These are phyloP conservation scores for Epichloe festucae DNA, from an alignment of 2,329 filamentous ascomycete species.

Conservation along the genomic window DNA sequence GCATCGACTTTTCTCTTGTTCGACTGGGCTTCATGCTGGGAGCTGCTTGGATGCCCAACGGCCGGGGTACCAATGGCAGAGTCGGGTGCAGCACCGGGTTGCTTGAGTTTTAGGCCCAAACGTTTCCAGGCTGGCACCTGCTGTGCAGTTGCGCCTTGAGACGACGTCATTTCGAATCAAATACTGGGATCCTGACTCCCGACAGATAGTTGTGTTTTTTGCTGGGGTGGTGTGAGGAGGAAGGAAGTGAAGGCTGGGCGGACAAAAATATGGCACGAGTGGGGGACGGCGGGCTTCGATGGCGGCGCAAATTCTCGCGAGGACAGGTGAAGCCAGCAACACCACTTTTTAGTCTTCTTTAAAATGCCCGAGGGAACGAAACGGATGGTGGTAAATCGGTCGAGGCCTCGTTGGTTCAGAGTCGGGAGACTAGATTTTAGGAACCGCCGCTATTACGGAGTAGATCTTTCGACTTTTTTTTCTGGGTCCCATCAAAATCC, in stretches of 20 bases:
- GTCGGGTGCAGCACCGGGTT: conserved; percentile 19
- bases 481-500: conserved; percentile 11
- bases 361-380: too few species aligned
- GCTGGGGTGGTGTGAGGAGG: not conserved
- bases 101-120: conserved; percentile 50
- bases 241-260: not conserved
- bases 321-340: not conserved
- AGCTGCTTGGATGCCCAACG: conserved; percentile 26
- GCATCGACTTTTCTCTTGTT: conserved; percentile 28
- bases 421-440: not conserved
- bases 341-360: too few species aligned
- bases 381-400: not conserved
- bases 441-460: not conserved
- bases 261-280: not conserved
- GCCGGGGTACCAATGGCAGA: conserved; percentile 16
- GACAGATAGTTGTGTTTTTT: conserved; percentile 5
- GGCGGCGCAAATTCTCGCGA: not conserved
- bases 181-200: not conserved
- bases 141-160: conserved; percentile 30
- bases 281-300: not conserved
- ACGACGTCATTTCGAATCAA: conserved; percentile 26
- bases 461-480: conserved; percentile 15
- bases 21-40: conserved; percentile 17
- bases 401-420: not conserved
- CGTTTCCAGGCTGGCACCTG: conserved; percentile 47